Conservation (phyloP, 495 filamentous ascomycete species). For the Pyronema domesticum region DNA sequence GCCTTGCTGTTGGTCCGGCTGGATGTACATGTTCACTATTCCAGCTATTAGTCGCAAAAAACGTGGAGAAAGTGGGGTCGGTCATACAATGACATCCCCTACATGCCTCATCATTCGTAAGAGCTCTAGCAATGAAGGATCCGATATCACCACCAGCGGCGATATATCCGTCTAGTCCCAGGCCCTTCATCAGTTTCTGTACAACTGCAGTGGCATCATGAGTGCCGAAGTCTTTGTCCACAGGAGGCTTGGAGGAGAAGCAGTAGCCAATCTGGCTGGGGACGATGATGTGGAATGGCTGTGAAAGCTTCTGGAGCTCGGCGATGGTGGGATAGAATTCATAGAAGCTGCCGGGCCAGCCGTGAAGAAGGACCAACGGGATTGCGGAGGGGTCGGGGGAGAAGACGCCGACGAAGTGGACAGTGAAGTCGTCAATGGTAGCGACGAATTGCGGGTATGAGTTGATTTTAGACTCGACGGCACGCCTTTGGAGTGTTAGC, state of each 20-base stretch:
- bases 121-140: slow-evolving; percentile 29
- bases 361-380: slow-evolving; percentile 42
- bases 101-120: slow-evolving; percentile 30
- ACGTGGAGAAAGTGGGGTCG: neutral
- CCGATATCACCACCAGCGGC: slow-evolving; percentile 54
- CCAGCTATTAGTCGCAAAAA: too few species aligned
- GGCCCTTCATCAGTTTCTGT: slow-evolving; percentile 39
- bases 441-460: slow-evolving; percentile 43
- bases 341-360: slow-evolving; percentile 38
- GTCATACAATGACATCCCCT: slow-evolving; percentile 26
- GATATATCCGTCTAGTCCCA: slow-evolving; percentile 47
- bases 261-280: slow-evolving; percentile 47
- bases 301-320: slow-evolving; percentile 26
- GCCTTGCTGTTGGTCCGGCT: too few species aligned
- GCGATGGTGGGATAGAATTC: slow-evolving; percentile 34
- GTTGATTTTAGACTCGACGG: slow-evolving; percentile 40
- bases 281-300: slow-evolving; percentile 49
- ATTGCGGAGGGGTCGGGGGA: slow-evolving; percentile 40
- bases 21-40: too few species aligned
- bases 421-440: slow-evolving; percentile 29
- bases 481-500: slow-evolving; percentile 26
- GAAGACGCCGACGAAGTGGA: slow-evolving; percentile 49
- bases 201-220: slow-evolving; percentile 32
- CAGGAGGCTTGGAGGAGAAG: slow-evolving; percentile 36
- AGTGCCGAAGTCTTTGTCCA: slow-evolving; percentile 32